Base-by-base conservation (phyloP, 2,329 filamentous ascomycete genomes). In the Talaromyces amestolkiae region DNA sequence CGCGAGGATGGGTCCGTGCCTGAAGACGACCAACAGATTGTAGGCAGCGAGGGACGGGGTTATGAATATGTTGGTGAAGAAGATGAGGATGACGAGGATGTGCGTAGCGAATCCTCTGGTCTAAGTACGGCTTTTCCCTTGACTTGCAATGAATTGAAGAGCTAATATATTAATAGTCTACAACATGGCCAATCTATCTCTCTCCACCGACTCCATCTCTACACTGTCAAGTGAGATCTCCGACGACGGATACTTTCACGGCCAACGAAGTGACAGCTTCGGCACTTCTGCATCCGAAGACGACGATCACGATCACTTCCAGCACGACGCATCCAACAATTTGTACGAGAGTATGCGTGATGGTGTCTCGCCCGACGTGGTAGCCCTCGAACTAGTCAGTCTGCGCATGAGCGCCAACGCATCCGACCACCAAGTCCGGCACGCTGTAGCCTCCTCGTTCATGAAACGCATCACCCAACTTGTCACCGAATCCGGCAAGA, bases 381-480 rank as follows among this genome's bases (percentile, higher is more conserved):
- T 97, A 72, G 92, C 94, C 75, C 86, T 98, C 39, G 95, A 99
- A 76, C 91, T 99, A 68, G 96, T 93, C 82, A 91, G 92, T 56
- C 84, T 98, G n/a, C 90, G 94, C 11, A 91, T 99, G 77, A 90
- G 89, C 63, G 92, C 91, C 72, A 92, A 98, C 73, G 95, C 95
- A 2, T 93, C 92, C 0, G 94, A 97, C 73, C 86, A 89, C 69
- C 91, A 95, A 77, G 91, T 98, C 73, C 91, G 94, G 53, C 89
- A 90, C 39, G 93, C 95, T 17, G 89, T 98, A 27, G 92, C 92
- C 2, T 87, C 89, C 2, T 91, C 93, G 0, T 94, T 98, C 75
- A 90, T 92, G 72, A 92, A 91, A 72, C 89, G 91, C 65, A 90
- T 93, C 54, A 85, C 88, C 6, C 89, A 93, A 75, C 84, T 97